These are phyloP conservation scores for Candolleomyces aberdarensis DNA, from an alignment of 768 basidiomycete genomes.

Conservation along the genomic window DNA sequence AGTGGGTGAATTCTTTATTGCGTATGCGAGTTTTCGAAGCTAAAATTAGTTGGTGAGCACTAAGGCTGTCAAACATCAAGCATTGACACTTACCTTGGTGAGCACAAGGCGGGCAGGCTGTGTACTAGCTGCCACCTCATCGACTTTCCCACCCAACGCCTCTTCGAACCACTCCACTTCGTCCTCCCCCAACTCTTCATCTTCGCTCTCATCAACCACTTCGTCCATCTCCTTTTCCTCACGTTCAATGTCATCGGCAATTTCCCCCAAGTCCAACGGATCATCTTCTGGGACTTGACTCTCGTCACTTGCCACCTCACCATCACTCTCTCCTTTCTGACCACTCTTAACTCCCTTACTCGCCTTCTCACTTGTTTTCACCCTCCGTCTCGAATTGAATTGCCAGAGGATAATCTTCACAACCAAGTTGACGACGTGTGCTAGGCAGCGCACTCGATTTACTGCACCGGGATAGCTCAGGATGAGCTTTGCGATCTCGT, in stretches of 20 bases:
- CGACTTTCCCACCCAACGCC: not conserved
- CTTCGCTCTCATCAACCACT: not conserved
- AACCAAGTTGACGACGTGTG: constrained; percentile 31
- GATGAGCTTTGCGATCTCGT: constrained; percentile 18
- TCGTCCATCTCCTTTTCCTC: no score
- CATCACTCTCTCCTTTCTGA: no score
- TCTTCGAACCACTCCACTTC: not conserved
- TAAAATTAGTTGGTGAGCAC: not conserved
- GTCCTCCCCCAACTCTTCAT: not conserved
- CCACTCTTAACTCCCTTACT: not conserved
- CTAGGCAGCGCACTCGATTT: constrained; percentile 29
- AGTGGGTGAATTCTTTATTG: constrained; percentile 25
- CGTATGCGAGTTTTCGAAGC: constrained; percentile 15
- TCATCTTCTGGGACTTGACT: no score
- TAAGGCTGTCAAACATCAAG: constrained; percentile 14
- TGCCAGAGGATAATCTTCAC: constrained; percentile 24
- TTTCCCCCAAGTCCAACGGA: no score
- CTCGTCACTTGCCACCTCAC: not conserved
- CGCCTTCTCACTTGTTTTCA: not conserved
- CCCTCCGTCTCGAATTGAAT: constrained; percentile 30
- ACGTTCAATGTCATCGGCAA: no score
- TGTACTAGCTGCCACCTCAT: not conserved
- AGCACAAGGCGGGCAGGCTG: not conserved
- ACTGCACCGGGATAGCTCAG: constrained; percentile 16
- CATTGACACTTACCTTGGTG: not conserved